These are phyloP conservation scores for Exobasidium rhododendri DNA, from an alignment of 1,284 basidiomycete genomes.

Conservation along the genomic window DNA sequence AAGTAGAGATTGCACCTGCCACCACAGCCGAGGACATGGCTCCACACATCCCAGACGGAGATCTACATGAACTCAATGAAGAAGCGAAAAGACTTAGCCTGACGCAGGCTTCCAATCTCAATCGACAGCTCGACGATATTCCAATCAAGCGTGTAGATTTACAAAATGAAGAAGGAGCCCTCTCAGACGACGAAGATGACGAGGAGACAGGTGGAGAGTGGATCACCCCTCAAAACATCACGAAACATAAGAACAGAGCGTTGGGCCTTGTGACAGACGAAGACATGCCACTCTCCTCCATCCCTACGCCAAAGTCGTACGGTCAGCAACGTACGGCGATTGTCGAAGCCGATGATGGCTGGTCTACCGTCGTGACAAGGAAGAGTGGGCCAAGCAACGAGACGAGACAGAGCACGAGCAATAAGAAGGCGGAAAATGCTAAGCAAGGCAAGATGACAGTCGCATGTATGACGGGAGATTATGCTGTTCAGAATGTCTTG, in stretches of 20 bases:
- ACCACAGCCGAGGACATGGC: neutral
- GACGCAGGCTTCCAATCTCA: neutral
- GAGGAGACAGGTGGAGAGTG: constrained; percentile 64
- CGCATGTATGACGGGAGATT: constrained; percentile 81
- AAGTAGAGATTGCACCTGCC: neutral
- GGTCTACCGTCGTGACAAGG: neutral
- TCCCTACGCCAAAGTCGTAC: constrained; percentile 6
- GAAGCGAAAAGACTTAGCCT: neutral
- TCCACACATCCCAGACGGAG: neutral
- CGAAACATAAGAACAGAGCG: constrained; percentile 80
- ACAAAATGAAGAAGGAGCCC: constrained; percentile 24
- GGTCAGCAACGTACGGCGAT: constrained; percentile 58
- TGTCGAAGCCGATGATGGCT: constrained; percentile 38
- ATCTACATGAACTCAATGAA: neutral
- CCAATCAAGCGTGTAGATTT: constrained; percentile 51
- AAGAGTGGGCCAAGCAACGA: neutral
- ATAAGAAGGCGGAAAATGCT: constrained; percentile 13
- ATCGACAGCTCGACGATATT: constrained; percentile 48
- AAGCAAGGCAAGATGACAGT: constrained; percentile 32
- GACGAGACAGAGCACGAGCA: neutral
- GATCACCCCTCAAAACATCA: constrained; percentile 91
- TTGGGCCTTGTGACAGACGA: constrained; percentile 62
- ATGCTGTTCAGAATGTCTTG: constrained; percentile 97
- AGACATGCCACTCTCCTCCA: constrained; percentile 6
- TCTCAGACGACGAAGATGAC: constrained; percentile 68